phyloP scores from a whole-genome alignment of 2,329 filamentous ascomycete species.

The Colletotrichum caudatum region DNA sequence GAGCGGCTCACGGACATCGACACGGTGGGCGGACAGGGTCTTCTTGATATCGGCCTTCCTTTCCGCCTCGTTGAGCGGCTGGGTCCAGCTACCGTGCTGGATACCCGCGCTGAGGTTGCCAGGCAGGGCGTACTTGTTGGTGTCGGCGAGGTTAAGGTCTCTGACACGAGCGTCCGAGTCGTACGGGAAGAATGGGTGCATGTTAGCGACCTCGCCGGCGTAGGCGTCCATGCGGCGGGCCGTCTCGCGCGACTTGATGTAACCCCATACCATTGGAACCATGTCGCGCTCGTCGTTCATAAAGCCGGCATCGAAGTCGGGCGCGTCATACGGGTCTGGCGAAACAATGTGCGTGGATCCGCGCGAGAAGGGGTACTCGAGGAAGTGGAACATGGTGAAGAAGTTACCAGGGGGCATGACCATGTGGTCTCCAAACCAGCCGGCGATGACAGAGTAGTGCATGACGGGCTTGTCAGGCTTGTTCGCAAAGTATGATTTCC shows the following conservation, averaged over 20 bases:
- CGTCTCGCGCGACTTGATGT: slow-evolving; percentile 85
- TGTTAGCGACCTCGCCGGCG: slow-evolving; percentile 76
- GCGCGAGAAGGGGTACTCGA: slow-evolving; percentile 82
- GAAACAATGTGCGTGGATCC: slow-evolving; percentile 78
- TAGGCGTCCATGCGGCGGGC: slow-evolving; percentile 83
- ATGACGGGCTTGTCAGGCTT: slow-evolving; percentile 90
- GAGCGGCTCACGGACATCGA: slow-evolving; percentile 71
- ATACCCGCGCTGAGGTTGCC: slow-evolving; percentile 79
- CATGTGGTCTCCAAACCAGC: slow-evolving; percentile 73
- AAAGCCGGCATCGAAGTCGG: slow-evolving; percentile 85
- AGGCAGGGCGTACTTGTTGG: slow-evolving; percentile 79
- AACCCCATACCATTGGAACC: slow-evolving; percentile 87
- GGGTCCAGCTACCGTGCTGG: slow-evolving; percentile 79
- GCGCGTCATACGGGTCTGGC: slow-evolving; percentile 78
- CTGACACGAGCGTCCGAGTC: slow-evolving; percentile 76
- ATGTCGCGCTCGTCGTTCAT: slow-evolving; percentile 90
- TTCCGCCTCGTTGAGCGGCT: slow-evolving; percentile 66
- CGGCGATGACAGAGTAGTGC: slow-evolving; percentile 84
- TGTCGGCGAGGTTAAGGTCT: slow-evolving; percentile 81
- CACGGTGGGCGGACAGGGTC: slow-evolving; percentile 73
- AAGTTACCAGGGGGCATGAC: slow-evolving; percentile 79
- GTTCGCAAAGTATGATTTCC: slow-evolving; percentile 86
- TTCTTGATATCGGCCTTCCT: slow-evolving; percentile 58
- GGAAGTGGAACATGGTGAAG: slow-evolving; percentile 87
- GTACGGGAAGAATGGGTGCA: slow-evolving; percentile 79